Evolutionary conservation across 345 rosid species (phyloP).

Genomic region (Pugionium cornutum): DNA sequence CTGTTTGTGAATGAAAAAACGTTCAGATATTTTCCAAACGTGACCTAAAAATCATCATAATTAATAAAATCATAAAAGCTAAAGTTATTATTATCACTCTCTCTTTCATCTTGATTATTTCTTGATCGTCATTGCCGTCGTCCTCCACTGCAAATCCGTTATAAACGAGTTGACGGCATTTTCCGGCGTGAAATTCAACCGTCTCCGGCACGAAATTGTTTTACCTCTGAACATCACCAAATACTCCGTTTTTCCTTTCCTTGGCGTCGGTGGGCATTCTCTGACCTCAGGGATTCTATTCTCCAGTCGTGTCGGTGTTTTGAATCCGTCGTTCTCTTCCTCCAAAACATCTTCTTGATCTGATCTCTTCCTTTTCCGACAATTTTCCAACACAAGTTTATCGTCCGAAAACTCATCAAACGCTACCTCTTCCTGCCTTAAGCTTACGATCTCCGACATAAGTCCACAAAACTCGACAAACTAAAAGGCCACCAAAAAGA

Average conservation of each 20-base stretch:
- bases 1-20: slow-evolving; percentile 12
- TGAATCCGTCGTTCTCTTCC: slow-evolving; percentile 34
- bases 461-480: slow-evolving; percentile 11
- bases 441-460: slow-evolving; percentile 20
- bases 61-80: slow-evolving; percentile 5
- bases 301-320: slow-evolving; percentile 38
- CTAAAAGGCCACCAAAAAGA: not conserved
- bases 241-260: slow-evolving; percentile 1
- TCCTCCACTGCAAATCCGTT: slow-evolving; percentile 35
- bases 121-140: slow-evolving; percentile 34
- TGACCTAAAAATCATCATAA: slow-evolving; percentile 28
- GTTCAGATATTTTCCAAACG: slow-evolving; percentile 40
- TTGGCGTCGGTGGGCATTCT: slow-evolving; percentile 40
- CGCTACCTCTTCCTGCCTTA: slow-evolving; percentile 21
- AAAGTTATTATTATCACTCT: not conserved
- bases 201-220: slow-evolving; percentile 31
- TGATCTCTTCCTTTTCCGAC: slow-evolving; percentile 36
- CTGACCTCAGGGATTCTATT: slow-evolving; percentile 33
- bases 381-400: slow-evolving; percentile 5
- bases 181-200: slow-evolving; percentile 28
- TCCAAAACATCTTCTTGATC: slow-evolving; percentile 14
- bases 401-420: slow-evolving; percentile 21
- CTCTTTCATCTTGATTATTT: not conserved
- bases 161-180: slow-evolving; percentile 12
- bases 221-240: slow-evolving; percentile 11